A percentile compares a stretch with the other conserved stretches of the same genome.
phyloP scores from a whole-genome alignment of 441 rosid genomes.

The Aquilaria agallochum region DNA sequence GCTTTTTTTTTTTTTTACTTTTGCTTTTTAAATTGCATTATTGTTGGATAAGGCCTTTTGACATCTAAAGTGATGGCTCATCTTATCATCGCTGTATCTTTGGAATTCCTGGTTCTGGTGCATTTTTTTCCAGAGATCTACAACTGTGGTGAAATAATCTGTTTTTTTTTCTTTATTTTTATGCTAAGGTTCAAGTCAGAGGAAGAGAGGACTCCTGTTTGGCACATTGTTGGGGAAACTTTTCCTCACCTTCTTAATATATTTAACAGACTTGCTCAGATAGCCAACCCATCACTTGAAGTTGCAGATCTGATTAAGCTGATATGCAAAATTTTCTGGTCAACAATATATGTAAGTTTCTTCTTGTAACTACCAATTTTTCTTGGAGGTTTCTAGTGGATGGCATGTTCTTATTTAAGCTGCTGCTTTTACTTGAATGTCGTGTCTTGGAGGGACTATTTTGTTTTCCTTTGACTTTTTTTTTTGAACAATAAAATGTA shows the following conservation, averaged over 20 bases:
- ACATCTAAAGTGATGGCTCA: conserved; percentile 6
- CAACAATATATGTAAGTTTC: conserved; percentile 86
- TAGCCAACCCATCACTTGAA: conserved; percentile 79
- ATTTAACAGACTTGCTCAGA: conserved; percentile 72
- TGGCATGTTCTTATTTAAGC: too few relatives aligned
- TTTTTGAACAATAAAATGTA: too few relatives aligned
- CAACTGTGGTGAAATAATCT: too few relatives aligned
- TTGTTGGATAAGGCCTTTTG: conserved; percentile 4
- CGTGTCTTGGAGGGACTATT: too few relatives aligned
- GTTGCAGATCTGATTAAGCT: conserved; percentile 95
- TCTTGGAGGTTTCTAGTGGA: too few relatives aligned
- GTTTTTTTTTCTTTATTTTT: not conserved
- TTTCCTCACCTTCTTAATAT: conserved; percentile 85
- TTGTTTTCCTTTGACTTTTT: too few relatives aligned
- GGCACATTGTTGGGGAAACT: conserved; percentile 75
- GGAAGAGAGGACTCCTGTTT: conserved; percentile 90
- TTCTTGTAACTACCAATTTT: not conserved
- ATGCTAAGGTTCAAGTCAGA: conserved; percentile 85
- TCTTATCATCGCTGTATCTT: not conserved
- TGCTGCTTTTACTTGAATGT: too few relatives aligned
- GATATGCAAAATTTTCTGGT: conserved; percentile 98
- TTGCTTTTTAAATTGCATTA: not conserved
- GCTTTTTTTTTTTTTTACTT: not conserved
- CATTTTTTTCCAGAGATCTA: not conserved
- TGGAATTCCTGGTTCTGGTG: too few relatives aligned